Base-by-base conservation (phyloP, 2,329 filamentous ascomycete species). In the Polychaeton citri region DNA sequence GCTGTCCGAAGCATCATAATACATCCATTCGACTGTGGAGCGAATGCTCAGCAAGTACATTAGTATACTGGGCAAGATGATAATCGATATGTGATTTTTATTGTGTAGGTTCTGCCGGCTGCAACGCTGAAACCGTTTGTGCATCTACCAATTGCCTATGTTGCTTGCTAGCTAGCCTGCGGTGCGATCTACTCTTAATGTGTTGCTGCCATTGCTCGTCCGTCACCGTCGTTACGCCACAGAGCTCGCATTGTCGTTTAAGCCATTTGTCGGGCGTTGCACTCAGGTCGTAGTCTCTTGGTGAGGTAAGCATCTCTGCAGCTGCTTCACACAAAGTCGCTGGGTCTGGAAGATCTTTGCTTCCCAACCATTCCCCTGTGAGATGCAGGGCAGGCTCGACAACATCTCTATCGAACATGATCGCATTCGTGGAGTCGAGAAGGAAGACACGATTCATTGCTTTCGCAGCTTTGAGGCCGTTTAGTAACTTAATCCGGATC, bases 401-500 rank as follows among this genome's bases (percentile, higher is more conserved):
- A 2, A 95, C 83, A n/a, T 68, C 62, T 1, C 66, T 54, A 0
- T 67, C 48, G 69, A 83, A 95, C 2, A 59, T 51, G 0, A 64
- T 50, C 2, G 78, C 63, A 45, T 90, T 69, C 2, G 80, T 85
- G 43, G 82, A 82, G 58, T 98, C 84, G 1, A 96, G 61, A 2
- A 96, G 60, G 54, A 82, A 96, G 1, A 95, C 63, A 21, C 64
- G 72, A 16, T 71, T 57, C 66, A 59, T 2, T 61, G 66, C 21
- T 72, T 66, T 13, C 73, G 69, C 24, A 63, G 66, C 19, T 90
- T 34, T 30, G 3, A 55, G 62, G 1, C 77, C 74, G 7, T 79
- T 76, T 30, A 90, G 69, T 18, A 93, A 70, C 52, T 93, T 93
- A 46, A 79, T 73, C 12, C 79, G 73, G 37, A 96, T 92, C 85